Base-by-base conservation (phyloP, 345 rosid genomes). In the Gossypium bickii region DNA sequence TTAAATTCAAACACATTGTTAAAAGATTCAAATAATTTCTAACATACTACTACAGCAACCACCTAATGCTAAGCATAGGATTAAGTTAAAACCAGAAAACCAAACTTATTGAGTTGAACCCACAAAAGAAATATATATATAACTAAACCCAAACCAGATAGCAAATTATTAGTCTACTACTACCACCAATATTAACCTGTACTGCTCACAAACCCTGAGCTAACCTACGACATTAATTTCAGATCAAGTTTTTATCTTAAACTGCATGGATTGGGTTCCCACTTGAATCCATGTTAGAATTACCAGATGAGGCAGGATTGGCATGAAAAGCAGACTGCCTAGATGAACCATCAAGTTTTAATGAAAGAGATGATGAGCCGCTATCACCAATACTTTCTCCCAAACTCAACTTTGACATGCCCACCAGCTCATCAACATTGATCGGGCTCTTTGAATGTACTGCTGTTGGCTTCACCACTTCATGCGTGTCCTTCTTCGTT, bases 251-350 rank as follows among this genome's bases (percentile, higher is more conserved):
- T 48, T 61, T 58, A 60, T 22, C 55, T 79, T 74, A 85, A n/a
- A 88, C 82, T 6, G 93, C 92, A 45, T 88, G 97, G 76, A 92
- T 85, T 17, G 90, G 88, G 74, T 77, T 86, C 78, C 85, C 81
- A 73, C 82, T 71, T 9, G 84, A 77, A 24, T 79, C 85, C 81
- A 87, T 78, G 29, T 88, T 83, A 10, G 93, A 84, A 73, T 82
- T 76, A 56, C 85, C 85, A 41, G 92, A 78, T 51, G 87, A 78
- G 51, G 87, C 80, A 20, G 95, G 90, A 61, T 86, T 92, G 13
- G 97, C 94, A 45, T 92, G 99, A 77, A 96, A 96, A 52, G 99
- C 99, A 5, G 99, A 96, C 80, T 89, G 99, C 82, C 96, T 80
- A 29, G 92, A 78, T 1, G 98, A 82, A 22, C 94, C 97, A 2